phyloP scores from a whole-genome alignment of 768 basidiomycete species.

The Solioccasus polychromus region DNA sequence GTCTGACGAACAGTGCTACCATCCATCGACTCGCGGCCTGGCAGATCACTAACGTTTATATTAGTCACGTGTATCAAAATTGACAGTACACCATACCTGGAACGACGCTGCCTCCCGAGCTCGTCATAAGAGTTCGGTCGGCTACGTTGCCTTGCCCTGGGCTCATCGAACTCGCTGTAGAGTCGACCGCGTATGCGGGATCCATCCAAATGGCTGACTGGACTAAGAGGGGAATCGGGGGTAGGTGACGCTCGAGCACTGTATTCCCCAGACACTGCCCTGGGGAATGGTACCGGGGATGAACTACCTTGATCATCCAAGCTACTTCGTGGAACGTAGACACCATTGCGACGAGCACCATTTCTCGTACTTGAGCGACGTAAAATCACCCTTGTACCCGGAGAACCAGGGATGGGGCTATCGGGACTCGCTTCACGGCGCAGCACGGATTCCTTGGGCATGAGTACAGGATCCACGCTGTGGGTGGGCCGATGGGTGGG shows the following conservation, averaged over 20 bases:
- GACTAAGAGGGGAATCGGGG: slow-evolving; percentile 32
- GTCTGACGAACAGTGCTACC: slow-evolving; percentile 64
- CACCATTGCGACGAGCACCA: slow-evolving; percentile 44
- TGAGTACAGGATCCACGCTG: slow-evolving; percentile 53
- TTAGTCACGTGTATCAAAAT: slow-evolving; percentile 51
- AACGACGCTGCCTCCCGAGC: slow-evolving; percentile 50
- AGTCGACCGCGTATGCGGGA: slow-evolving; percentile 57
- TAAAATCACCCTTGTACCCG: slow-evolving; percentile 45
- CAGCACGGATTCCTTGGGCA: slow-evolving; percentile 47
- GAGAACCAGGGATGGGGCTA: slow-evolving; percentile 33
- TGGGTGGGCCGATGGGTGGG: slow-evolving; percentile 65
- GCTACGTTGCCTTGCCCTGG: slow-evolving; percentile 46
- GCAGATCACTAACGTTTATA: slow-evolving; percentile 64
- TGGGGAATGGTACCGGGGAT: slow-evolving; percentile 62
- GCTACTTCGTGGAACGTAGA: slow-evolving; percentile 42
- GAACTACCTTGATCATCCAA: slow-evolving; percentile 37
- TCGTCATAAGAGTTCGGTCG: slow-evolving; percentile 72
- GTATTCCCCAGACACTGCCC: slow-evolving; percentile 53
- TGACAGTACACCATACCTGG: slow-evolving; percentile 73
- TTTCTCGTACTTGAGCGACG: slow-evolving; percentile 59
- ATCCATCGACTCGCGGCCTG: slow-evolving; percentile 59
- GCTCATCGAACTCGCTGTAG: slow-evolving; percentile 70
- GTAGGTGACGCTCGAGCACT: slow-evolving; percentile 34
- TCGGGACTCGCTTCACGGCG: slow-evolving; percentile 62
- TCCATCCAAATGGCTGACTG: slow-evolving; percentile 29